Percentiles rank a stretch among this genome's conserved stretches.
phyloP scores from a whole-genome alignment of 2,329 filamentous ascomycete species.

The Falciphora oryzae region DNA sequence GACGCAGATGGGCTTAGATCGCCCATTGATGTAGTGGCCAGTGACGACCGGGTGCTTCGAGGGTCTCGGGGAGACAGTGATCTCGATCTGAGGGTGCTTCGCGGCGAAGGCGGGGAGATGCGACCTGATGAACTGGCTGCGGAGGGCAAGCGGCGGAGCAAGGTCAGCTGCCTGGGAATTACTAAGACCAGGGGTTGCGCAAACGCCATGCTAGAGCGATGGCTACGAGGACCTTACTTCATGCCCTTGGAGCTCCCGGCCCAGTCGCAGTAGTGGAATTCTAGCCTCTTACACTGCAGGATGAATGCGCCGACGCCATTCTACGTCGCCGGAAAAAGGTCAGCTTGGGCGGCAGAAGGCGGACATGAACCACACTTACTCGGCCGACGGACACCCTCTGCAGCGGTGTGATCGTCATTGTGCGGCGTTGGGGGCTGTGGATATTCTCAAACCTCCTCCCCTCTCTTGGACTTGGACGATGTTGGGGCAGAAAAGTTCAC shows the following conservation, averaged over 20 bases:
- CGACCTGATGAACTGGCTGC: conserved; percentile 73
- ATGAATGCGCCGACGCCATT: conserved; percentile 97
- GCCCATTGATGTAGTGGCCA: conserved; percentile 89
- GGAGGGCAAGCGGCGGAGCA: conserved; percentile 9
- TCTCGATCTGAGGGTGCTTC: conserved; percentile 81
- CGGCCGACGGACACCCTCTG: conserved; percentile 18
- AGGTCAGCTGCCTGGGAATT: not conserved
- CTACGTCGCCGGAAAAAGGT: conserved; percentile 37
- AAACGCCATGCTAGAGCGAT: too few relatives aligned
- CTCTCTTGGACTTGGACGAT: too few relatives aligned
- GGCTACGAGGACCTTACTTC: conserved; percentile 59
- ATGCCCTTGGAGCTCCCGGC: conserved; percentile 89
- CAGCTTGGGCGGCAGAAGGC: not conserved
- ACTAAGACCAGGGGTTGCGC: too few relatives aligned
- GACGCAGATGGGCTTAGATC: conserved; percentile 80
- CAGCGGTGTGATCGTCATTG: conserved; percentile 19
- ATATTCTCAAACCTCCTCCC: not conserved
- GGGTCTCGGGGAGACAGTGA: conserved; percentile 86
- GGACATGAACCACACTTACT: conserved; percentile 10
- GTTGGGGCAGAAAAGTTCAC: too few relatives aligned
- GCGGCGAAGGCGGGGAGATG: conserved; percentile 72
- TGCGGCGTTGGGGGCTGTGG: conserved; percentile 8
- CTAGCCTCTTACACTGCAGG: conserved; percentile 90
- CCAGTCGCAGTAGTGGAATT: conserved; percentile 97
- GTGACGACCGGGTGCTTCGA: conserved; percentile 82